Percentiles rank a stretch among this genome's conserved stretches.
These are phyloP conservation scores for Aphanomyces astaci DNA, from an alignment of 352 stramenopile species.

Conservation along the genomic window DNA sequence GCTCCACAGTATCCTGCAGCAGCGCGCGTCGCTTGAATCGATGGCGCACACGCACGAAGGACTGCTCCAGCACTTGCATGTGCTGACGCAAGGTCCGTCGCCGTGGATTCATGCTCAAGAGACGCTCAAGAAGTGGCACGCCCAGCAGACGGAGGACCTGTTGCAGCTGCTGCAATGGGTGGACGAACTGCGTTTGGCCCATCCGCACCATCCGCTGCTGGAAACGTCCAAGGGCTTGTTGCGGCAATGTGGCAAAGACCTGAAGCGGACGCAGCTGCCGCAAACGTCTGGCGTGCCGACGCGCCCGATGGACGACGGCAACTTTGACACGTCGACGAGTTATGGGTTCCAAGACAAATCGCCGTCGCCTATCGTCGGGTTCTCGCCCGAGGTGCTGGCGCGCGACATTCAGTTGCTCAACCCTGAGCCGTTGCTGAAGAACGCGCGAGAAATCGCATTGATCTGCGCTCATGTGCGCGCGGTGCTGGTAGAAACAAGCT, in stretches of 20 bases:
- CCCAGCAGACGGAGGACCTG: constrained; percentile 41
- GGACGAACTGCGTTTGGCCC: constrained; percentile 10
- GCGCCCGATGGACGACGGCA: constrained; percentile 4
- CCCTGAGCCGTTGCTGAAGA: not conserved
- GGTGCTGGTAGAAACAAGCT: not conserved
- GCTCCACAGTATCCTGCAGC: constrained; percentile 78
- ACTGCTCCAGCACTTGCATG: constrained; percentile 45
- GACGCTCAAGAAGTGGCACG: constrained; percentile 37
- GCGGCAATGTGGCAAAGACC: not conserved
- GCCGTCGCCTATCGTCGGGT: not conserved
- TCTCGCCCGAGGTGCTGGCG: constrained; percentile 10
- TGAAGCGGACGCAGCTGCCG: not conserved
- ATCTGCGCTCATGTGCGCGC: not conserved
- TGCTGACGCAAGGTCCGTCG: constrained; percentile 34
- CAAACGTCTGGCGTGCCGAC: constrained; percentile 1
- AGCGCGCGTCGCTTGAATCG: constrained; percentile 70
- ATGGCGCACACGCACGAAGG: constrained; percentile 64
- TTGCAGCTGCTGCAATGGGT: constrained; percentile 30
- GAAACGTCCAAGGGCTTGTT: not conserved
- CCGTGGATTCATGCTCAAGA: constrained; percentile 29
- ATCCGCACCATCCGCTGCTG: constrained; percentile 2
- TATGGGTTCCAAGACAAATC: constrained; percentile 22
- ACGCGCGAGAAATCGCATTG: not conserved
- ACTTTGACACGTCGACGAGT: constrained; percentile 19
- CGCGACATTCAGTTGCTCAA: not conserved